Base-by-base conservation (phyloP, 2,329 filamentous ascomycete species). In the Thielaviopsis ethacetica region DNA sequence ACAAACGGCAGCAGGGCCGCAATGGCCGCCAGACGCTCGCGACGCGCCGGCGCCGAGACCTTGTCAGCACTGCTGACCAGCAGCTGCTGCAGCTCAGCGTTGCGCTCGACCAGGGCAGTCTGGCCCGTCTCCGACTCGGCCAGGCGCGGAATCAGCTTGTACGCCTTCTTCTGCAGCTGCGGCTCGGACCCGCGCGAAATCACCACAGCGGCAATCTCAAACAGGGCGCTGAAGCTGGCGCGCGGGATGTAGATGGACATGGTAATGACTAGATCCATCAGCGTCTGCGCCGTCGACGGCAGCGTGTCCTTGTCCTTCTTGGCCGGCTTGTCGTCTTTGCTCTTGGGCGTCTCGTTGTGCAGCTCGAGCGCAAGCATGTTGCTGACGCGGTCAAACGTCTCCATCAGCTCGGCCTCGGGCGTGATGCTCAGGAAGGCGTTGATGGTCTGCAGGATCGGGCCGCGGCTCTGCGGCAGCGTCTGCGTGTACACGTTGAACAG, bases 401-500 rank as follows among this genome's bases (percentile, higher is more conserved):
- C 86, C 66, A 87, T 85, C 21, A 97, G 77, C 69, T 96, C 91
- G 63, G 80, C 69, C 13, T 75, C 78, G 0, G 88, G 86, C 0
- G 89, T 88, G 65, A 97, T 87, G 73, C 91, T 95, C 60, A 98
- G 75, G 71, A 91, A 97, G 5, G 89, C 84, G 71, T 97, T 96
- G 74, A 97, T 93, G 62, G 91, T 95, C 69, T 91, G 88, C 38
- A 98, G 76, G 58, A 98, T 93, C 21, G 88, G 89, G 0, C 89
- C 91, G 65, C 93, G 81, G 67, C 88, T 93, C 67, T 96, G 89
- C 2, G 93, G 91, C 26, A 98, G 77, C 0, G 93, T 98, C 70
- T 96, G 88, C 63, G 88, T 95, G 73, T 98, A 98, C 52, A 98
- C 91, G 68, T 98, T 98, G 77, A 98, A 97, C n/a, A 98, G 75